These are phyloP conservation scores for Leccinum olivaceopallidum DNA, from an alignment of 768 basidiomycete genomes.

Conservation along the genomic window DNA sequence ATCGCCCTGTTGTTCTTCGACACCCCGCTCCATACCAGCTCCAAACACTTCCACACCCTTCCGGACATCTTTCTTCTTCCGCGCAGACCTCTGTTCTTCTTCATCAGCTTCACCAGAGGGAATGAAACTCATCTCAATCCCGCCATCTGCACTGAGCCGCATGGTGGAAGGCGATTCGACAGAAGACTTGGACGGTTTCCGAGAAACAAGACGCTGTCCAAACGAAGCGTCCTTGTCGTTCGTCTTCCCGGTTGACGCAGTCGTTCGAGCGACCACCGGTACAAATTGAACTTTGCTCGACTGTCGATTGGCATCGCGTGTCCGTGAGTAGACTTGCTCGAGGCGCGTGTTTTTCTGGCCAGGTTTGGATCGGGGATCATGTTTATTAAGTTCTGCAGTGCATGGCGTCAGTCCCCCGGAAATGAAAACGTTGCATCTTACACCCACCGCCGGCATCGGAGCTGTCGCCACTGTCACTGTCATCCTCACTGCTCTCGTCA, in stretches of 20 bases:
- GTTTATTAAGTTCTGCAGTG: constrained; percentile 48
- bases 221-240: constrained; percentile 60
- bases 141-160: constrained; percentile 50
- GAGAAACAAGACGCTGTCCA: constrained; percentile 60
- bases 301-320: constrained; percentile 42
- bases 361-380: constrained; percentile 56
- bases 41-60: constrained; percentile 82
- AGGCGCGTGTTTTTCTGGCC: constrained; percentile 49
- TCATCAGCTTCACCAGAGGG: constrained; percentile 44
- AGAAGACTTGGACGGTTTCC: constrained; percentile 11
- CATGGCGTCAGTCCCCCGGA: constrained; percentile 14
- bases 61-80: constrained; percentile 38
- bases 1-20: constrained; percentile 45
- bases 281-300: constrained; percentile 61
- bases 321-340: constrained; percentile 45
- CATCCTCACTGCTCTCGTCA: constrained; percentile 48
- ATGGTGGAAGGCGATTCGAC: constrained; percentile 18
- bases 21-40: constrained; percentile 85
- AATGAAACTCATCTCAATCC: constrained; percentile 84
- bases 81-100: constrained; percentile 16
- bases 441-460: constrained; percentile 57
- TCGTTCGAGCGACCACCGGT: constrained; percentile 54
- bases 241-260: constrained; percentile 27
- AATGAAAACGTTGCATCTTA: constrained; percentile 11
- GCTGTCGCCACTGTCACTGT: constrained; percentile 46